phyloP scores from a whole-genome alignment of 306 rosid species.

The Fagus crenata region DNA sequence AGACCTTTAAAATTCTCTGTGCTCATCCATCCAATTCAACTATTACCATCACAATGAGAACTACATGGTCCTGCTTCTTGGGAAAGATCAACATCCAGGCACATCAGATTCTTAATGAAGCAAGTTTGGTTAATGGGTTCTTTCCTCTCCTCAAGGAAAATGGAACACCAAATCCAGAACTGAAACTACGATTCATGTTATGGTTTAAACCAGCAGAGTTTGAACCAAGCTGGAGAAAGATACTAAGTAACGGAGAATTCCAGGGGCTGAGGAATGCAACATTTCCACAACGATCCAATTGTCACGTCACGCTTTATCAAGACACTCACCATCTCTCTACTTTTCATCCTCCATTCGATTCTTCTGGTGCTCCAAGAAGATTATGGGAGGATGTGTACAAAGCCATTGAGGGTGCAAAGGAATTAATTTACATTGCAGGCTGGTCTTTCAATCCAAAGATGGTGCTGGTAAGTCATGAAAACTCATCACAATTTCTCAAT shows the following conservation, averaged over 20 bases:
- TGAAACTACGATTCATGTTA: slow-evolving; percentile 65
- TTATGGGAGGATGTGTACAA: slow-evolving; percentile 92
- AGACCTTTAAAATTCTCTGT: slow-evolving; percentile 76
- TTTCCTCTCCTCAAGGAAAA: slow-evolving; percentile 69
- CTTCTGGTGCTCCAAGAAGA: slow-evolving; percentile 56
- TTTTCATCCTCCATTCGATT: slow-evolving; percentile 64
- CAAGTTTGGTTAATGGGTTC: slow-evolving; percentile 64
- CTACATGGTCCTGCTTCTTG: slow-evolving; percentile 51
- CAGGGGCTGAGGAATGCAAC: slow-evolving; percentile 68
- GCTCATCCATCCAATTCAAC: slow-evolving; percentile 64
- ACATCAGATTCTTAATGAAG: slow-evolving; percentile 45
- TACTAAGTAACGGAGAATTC: slow-evolving; percentile 53
- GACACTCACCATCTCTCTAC: slow-evolving; percentile 78
- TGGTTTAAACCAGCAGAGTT: slow-evolving; percentile 81
- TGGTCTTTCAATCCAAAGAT: slow-evolving; percentile 91
- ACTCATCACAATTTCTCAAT: neutral
- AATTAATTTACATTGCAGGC: slow-evolving; percentile 83
- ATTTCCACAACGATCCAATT: slow-evolving; percentile 74
- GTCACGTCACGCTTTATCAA: slow-evolving; percentile 83
- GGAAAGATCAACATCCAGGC: slow-evolving; percentile 75
- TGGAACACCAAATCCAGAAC: slow-evolving; percentile 64
- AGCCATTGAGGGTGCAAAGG: slow-evolving; percentile 82
- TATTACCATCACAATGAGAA: slow-evolving; percentile 63
- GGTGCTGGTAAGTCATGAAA: slow-evolving; percentile 59
- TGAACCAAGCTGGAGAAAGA: slow-evolving; percentile 67